phyloP scores from a whole-genome alignment of 148 eudicot genomes.

The Camellia lanceoleosa region DNA sequence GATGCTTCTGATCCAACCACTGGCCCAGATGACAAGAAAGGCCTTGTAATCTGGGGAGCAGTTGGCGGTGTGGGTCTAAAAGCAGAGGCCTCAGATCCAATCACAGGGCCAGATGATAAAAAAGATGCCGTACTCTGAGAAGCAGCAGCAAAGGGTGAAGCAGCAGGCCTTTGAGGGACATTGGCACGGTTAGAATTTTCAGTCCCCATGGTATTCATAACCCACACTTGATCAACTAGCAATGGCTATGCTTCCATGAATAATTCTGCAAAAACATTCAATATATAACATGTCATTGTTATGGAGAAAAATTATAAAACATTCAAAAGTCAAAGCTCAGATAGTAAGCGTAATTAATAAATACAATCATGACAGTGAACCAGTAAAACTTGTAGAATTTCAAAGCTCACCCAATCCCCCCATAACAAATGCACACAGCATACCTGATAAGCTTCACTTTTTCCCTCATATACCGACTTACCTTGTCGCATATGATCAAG shows the following conservation, averaged over 20 bases:
- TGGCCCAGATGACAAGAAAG: constrained; percentile 53
- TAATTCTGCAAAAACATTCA: neutral
- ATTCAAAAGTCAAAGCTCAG: neutral
- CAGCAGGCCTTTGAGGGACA: constrained; percentile 52
- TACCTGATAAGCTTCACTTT: neutral
- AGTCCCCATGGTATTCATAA: constrained; percentile 55
- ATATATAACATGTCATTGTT: neutral
- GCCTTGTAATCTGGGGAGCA: constrained; percentile 35
- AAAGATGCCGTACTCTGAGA: constrained; percentile 60
- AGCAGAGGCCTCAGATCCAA: constrained; percentile 56
- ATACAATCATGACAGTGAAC: neutral
- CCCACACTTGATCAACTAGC: constrained; percentile 15
- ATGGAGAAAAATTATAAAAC: neutral
- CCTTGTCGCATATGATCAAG: neutral
- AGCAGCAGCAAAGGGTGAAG: constrained; percentile 64
- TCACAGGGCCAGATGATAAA: constrained; percentile 57
- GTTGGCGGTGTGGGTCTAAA: constrained; percentile 51
- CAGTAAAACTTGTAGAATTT: neutral
- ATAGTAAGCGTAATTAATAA: neutral
- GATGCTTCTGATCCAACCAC: constrained; percentile 40
- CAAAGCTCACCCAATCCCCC: neutral
- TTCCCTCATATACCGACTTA: too few species aligned
- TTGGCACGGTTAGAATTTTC: constrained; percentile 60
- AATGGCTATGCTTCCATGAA: constrained; percentile 22
- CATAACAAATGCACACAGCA: neutral